Evolutionary conservation across 2,329 filamentous ascomycete species (phyloP).

Genomic region (Aspergillus hortae): DNA sequence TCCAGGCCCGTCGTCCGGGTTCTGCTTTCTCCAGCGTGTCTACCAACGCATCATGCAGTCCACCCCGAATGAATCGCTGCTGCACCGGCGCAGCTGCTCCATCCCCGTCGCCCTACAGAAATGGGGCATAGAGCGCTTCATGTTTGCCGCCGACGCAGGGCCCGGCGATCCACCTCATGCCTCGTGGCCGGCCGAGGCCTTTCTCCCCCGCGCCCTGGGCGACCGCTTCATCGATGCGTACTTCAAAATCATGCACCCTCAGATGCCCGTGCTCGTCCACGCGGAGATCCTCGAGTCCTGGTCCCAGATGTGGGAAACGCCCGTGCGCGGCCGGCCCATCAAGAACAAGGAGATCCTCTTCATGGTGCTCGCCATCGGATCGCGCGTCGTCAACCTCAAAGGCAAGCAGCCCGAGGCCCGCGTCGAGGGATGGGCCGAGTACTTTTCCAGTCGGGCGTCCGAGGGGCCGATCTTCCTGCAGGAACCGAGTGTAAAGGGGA

Average conservation of each 20-base stretch:
- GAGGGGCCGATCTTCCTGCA: constrained; percentile 11
- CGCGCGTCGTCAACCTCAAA: constrained; percentile 6
- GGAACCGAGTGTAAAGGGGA: constrained; percentile 7
- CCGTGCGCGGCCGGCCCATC: constrained; percentile 1
- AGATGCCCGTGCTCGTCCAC: constrained; percentile 11
- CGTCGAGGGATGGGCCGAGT: constrained; percentile 11
- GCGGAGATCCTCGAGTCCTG: constrained; percentile 10
- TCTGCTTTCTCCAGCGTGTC: constrained; percentile 13
- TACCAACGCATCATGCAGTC: constrained; percentile 12
- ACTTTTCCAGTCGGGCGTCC: constrained; percentile 8
- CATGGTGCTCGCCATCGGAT: constrained; percentile 14
- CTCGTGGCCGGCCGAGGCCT: constrained; percentile 6
- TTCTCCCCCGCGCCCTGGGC: constrained; percentile 6
- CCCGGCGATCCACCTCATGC: constrained; percentile 1
- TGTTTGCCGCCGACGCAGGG: constrained; percentile 9
- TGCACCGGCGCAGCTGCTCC: constrained; percentile 5
- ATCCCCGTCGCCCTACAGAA: constrained; percentile 9
- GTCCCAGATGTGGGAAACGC: constrained; percentile 13
- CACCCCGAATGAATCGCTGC: constrained; percentile 5
- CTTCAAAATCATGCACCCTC: constrained; percentile 12
- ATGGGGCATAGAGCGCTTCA: constrained; percentile 14
- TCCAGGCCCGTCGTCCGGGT: constrained; percentile 13
- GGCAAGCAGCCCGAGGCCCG: constrained; percentile 6
- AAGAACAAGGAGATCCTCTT: constrained; percentile 13
- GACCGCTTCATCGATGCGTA: constrained; percentile 12